A percentile compares a stretch with the other conserved stretches of the same genome.
phyloP scores from a whole-genome alignment of 2,329 filamentous ascomycete species.

The Aspergillus pseudoviridinutans region DNA sequence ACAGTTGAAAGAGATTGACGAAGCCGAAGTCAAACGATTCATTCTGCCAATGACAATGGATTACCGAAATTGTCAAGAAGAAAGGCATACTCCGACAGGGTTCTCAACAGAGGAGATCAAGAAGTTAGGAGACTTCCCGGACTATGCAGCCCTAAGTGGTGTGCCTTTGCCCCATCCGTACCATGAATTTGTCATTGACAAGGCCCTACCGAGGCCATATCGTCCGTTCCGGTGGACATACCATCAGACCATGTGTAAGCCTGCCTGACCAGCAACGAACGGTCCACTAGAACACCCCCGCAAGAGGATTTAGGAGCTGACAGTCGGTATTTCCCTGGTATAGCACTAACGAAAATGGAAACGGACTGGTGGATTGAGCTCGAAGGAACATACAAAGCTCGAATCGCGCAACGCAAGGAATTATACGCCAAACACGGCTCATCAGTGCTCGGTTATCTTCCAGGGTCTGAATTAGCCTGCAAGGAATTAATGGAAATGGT shows the following conservation, averaged over 20 bases:
- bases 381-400: conserved; percentile 65
- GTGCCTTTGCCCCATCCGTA: conserved; percentile 67
- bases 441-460: conserved; percentile 63
- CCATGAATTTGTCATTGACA: conserved; percentile 62
- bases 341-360: conserved; percentile 74
- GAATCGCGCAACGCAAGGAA: conserved; percentile 64
- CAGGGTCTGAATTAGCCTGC: conserved; percentile 72
- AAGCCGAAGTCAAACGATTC: conserved; percentile 30
- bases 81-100: conserved; percentile 60
- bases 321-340: neutral
- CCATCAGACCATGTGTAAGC: conserved; percentile 86
- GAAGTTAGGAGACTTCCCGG: conserved; percentile 70
- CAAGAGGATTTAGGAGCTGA: neutral
- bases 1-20: conserved; percentile 22
- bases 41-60: conserved; percentile 41
- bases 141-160: conserved; percentile 71
- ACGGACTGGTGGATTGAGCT: conserved; percentile 87
- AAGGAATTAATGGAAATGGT: conserved; percentile 87
- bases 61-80: conserved; percentile 32
- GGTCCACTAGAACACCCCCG: neutral
- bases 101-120: conserved; percentile 68
- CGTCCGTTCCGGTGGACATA: conserved; percentile 80
- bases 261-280: neutral
- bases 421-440: conserved; percentile 62
- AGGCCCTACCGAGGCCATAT: conserved; percentile 69